A percentile compares a stretch with the other conserved stretches of the same genome.
Evolutionary conservation across 1,139 yeast genomes (phyloP).

Genomic region (Pichia cactophila): DNA sequence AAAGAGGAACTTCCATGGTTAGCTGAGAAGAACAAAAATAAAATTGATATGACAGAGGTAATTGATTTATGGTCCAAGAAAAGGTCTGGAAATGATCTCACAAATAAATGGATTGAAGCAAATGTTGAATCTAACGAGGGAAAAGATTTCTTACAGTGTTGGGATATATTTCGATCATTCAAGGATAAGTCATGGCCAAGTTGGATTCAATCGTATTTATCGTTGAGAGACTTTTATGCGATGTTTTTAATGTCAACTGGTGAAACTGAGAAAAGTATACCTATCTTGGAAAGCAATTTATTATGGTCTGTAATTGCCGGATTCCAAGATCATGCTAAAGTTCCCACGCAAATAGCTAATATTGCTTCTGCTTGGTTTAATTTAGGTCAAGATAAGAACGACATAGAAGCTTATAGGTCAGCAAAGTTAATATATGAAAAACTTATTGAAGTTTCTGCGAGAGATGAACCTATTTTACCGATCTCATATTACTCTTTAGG

Average conservation of each 20-base stretch:
- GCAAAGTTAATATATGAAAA: conserved; percentile 19
- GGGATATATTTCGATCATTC: conserved; percentile 16
- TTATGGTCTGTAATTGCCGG: conserved; percentile 13
- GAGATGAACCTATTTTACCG: conserved; percentile 52
- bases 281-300: conserved; percentile 14
- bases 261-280: conserved; percentile 11
- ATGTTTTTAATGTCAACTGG: conserved; percentile 20
- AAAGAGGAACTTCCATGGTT: conserved; percentile 7
- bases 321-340: conserved; percentile 14
- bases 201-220: conserved; percentile 22
- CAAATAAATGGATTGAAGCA: conserved; percentile 11
- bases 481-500: conserved; percentile 82
- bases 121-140: conserved; percentile 14
- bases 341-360: conserved; percentile 22
- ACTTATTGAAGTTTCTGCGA: conserved; percentile 13
- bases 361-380: conserved; percentile 24
- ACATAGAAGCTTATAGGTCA: conserved; percentile 11
- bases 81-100: not conserved
- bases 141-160: conserved; percentile 17
- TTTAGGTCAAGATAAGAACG: conserved; percentile 12
- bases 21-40: not conserved
- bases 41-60: conserved; percentile 17
- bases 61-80: conserved; percentile 14
- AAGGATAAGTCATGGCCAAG: conserved; percentile 20
- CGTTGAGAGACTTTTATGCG: conserved; percentile 23